Evolutionary conservation across 352 stramenopile species (phyloP), one percentile per base, ranked within the genome.

Genomic region (Thalassiosira livingstoniorum): DNA sequence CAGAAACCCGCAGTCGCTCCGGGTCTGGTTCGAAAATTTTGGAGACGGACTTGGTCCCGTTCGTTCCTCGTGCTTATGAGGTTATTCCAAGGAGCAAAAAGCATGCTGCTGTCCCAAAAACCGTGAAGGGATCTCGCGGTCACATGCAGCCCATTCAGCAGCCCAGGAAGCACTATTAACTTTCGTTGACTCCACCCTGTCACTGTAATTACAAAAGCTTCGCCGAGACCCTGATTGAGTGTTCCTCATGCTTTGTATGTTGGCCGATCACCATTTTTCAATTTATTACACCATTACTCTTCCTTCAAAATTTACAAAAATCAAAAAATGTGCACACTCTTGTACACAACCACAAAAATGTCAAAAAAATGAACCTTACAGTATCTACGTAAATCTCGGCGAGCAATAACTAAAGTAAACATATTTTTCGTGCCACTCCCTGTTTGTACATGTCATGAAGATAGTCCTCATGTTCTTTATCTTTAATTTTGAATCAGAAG

Each of bases 91-190:
- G 3, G 23, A 42, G 27, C 2, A 13, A 62, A 23, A 23, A 7
- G 47, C n/a, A 29, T 7, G 47, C 11, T 58, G 47, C 4, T 58
- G 74, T 54, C 43, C 45, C 61, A 23, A 81, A 78, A 51, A 85
- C 76, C 53, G 18, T 68, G 2, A 80, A 75, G 34, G 72, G 61
- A 27, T 35, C 65, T 55, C 71, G 67, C 61, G 53, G 58, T 2
- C 37, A 72, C 51, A 37, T 29, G 27, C 68, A 55, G 55, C 73
- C 69, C 0, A 87, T 91, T 51, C 86, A 91, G 51, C 86, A 91
- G 65, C 82, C 86, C 3, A 81, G 86, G 42, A 91, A 88, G 78
- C 67, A 67, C 68, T 87, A 70, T 61, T 80, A 29, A 54, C n/a
- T n/a, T n/a, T n/a, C n/a, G n/a, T n/a, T n/a, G n/a, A n/a, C n/a